These are phyloP conservation scores for Cantharellus anzutake DNA, from an alignment of 768 basidiomycete species.

Conservation along the genomic window DNA sequence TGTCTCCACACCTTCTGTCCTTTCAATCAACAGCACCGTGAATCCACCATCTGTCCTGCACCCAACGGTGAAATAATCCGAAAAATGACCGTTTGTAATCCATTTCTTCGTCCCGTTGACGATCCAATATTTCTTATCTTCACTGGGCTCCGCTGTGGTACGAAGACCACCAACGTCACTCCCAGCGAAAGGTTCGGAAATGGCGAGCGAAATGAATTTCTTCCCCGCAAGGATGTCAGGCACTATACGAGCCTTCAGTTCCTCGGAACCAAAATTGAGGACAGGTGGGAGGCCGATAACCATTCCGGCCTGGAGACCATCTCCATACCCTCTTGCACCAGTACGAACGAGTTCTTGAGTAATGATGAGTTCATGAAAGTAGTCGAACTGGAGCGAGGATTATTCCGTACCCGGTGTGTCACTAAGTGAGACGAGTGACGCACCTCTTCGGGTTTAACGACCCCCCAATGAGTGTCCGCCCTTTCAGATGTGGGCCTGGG, in stretches of 20 bases:
- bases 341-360: conserved; percentile 69
- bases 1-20: conserved; percentile 56
- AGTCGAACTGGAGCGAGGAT: conserved; percentile 38
- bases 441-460: conserved; percentile 50
- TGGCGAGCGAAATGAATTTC: conserved; percentile 77
- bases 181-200: conserved; percentile 86
- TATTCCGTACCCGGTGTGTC: not conserved
- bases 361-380: conserved; percentile 81
- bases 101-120: conserved; percentile 95
- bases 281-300: conserved; percentile 58
- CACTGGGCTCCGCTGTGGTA: conserved; percentile 58
- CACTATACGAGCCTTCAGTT: conserved; percentile 49
- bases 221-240: conserved; percentile 57
- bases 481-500: conserved; percentile 74
- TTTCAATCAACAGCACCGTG: conserved; percentile 55
- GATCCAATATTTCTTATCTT: conserved; percentile 71
- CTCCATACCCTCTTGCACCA: conserved; percentile 71
- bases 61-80: conserved; percentile 29
- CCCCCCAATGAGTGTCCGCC: conserved; percentile 56
- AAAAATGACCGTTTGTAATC: conserved; percentile 78
- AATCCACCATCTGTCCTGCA: conserved; percentile 58
- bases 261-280: conserved; percentile 69
- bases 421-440: conserved; percentile 6
- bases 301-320: conserved; percentile 36
- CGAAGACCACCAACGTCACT: conserved; percentile 61